Evolutionary conservation across 257 asterid species (phyloP).

Genomic region (Solanum pennellii): DNA sequence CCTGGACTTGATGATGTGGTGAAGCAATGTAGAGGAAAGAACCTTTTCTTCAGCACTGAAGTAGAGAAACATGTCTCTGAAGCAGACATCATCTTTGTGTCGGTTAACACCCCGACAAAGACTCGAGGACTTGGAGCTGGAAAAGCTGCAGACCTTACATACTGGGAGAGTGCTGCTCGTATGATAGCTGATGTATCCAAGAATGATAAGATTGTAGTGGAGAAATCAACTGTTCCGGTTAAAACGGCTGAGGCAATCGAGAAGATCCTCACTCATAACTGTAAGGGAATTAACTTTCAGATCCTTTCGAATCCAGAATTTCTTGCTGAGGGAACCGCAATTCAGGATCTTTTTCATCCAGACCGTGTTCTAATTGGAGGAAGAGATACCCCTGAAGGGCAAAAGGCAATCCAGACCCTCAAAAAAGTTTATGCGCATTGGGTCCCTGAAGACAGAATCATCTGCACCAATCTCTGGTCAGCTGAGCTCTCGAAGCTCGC

Average conservation of each 20-base stretch:
- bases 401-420: slow-evolving; percentile 31
- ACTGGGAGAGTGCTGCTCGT: slow-evolving; percentile 61
- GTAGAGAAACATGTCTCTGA: slow-evolving; percentile 44
- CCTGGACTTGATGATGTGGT: slow-evolving; percentile 60
- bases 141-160: slow-evolving; percentile 51
- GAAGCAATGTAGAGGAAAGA: slow-evolving; percentile 51
- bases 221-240: slow-evolving; percentile 57
- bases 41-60: slow-evolving; percentile 46
- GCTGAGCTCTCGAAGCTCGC: slow-evolving; percentile 62
- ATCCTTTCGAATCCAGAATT: slow-evolving; percentile 54
- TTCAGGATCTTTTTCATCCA: slow-evolving; percentile 37
- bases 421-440: slow-evolving; percentile 45
- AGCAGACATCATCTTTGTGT: slow-evolving; percentile 48
- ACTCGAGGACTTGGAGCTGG: slow-evolving; percentile 61
- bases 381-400: slow-evolving; percentile 38
- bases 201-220: slow-evolving; percentile 46
- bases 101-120: slow-evolving; percentile 55
- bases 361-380: slow-evolving; percentile 60
- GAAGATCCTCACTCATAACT: slow-evolving; percentile 42
- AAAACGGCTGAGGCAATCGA: slow-evolving; percentile 65
- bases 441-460: slow-evolving; percentile 47
- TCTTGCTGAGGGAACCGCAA: slow-evolving; percentile 60
- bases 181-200: slow-evolving; percentile 58
- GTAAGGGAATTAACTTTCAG: slow-evolving; percentile 43
- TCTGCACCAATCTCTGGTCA: slow-evolving; percentile 51